Percentiles rank a stretch among this genome's conserved stretches.
Evolutionary conservation across 306 rosid genomes (phyloP).

Genomic region (Dalbergia cultrata): DNA sequence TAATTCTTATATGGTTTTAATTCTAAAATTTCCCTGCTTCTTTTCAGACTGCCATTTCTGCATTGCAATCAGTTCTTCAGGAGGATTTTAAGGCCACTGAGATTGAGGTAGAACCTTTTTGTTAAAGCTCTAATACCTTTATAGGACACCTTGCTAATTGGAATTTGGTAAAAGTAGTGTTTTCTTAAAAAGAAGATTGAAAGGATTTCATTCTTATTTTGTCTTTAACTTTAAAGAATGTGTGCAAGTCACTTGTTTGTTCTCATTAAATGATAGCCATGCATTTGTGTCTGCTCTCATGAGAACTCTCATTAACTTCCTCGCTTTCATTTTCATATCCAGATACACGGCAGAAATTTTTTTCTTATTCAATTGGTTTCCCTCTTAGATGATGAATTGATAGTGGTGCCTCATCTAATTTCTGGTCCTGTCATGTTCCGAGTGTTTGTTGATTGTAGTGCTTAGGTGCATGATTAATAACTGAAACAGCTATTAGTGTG

Average conservation of each 20-base stretch:
- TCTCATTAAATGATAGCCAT: background rate
- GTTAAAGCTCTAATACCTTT: background rate
- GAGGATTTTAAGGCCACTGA: slow-evolving; percentile 98
- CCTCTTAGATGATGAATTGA: too few species aligned
- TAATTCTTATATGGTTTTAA: slow-evolving; percentile 1
- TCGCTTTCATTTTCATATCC: background rate
- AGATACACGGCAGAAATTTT: background rate
- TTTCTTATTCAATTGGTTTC: slow-evolving; percentile 10
- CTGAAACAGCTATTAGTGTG: background rate
- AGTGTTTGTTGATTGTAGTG: slow-evolving; percentile 17
- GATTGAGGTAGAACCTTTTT: slow-evolving; percentile 76
- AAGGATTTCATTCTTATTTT: too few species aligned
- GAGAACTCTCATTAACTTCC: slow-evolving; percentile 1
- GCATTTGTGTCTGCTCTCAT: background rate
- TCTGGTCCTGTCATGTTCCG: too few species aligned
- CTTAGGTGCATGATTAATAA: background rate
- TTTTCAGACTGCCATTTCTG: slow-evolving; percentile 93
- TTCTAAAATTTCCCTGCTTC: slow-evolving; percentile 4
- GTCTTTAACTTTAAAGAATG: slow-evolving; percentile 7
- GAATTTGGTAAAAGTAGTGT: background rate
- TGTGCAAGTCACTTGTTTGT: slow-evolving; percentile 13
- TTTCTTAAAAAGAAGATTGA: too few species aligned
- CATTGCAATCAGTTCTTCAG: slow-evolving; percentile 98
- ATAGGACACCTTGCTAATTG: slow-evolving; percentile 10
- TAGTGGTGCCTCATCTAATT: too few species aligned